Conservation (phyloP, 495 filamentous ascomycete species). For the Annulohypoxylon maeteangense region DNA sequence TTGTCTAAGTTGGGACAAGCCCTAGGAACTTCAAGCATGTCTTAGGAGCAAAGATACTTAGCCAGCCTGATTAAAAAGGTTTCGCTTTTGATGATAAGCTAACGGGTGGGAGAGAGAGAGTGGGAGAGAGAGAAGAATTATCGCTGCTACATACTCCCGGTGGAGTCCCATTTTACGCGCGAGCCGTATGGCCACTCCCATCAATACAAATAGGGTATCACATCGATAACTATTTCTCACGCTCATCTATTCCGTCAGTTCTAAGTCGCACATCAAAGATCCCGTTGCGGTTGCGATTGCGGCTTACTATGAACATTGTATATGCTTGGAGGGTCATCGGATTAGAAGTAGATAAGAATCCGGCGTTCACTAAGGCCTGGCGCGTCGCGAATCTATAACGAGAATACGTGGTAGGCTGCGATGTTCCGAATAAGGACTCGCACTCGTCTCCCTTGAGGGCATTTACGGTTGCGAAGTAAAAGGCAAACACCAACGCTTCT, state of each 20-base stretch:
- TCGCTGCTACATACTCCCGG: no score
- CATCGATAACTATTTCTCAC: slow-evolving; percentile 56
- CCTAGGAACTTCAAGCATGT: no score
- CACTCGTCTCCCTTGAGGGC: slow-evolving; percentile 55
- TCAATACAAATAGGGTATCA: slow-evolving; percentile 58
- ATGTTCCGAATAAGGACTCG: slow-evolving; percentile 54
- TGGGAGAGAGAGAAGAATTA: no score
- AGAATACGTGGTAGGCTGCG: slow-evolving; percentile 51
- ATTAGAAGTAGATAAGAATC: slow-evolving; percentile 46
- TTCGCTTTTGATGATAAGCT: no score
- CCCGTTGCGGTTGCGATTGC: not conserved
- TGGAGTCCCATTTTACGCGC: slow-evolving; percentile 63
- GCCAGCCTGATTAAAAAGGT: no score
- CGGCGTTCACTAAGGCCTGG: slow-evolving; percentile 59
- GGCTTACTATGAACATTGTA: slow-evolving; percentile 28
- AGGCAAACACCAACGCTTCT: slow-evolving; percentile 63
- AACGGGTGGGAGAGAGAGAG: no score
- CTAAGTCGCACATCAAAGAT: no score
- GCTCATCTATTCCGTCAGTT: slow-evolving; percentile 50
- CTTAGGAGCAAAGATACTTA: no score
- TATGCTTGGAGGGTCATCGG: slow-evolving; percentile 34
- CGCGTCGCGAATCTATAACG: slow-evolving; percentile 58
- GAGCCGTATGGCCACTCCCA: slow-evolving; percentile 59
- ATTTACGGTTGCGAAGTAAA: slow-evolving; percentile 58
- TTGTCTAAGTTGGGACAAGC: no score